These are phyloP conservation scores for Suillus americanus DNA, from an alignment of 768 basidiomycete species.

Conservation along the genomic window DNA sequence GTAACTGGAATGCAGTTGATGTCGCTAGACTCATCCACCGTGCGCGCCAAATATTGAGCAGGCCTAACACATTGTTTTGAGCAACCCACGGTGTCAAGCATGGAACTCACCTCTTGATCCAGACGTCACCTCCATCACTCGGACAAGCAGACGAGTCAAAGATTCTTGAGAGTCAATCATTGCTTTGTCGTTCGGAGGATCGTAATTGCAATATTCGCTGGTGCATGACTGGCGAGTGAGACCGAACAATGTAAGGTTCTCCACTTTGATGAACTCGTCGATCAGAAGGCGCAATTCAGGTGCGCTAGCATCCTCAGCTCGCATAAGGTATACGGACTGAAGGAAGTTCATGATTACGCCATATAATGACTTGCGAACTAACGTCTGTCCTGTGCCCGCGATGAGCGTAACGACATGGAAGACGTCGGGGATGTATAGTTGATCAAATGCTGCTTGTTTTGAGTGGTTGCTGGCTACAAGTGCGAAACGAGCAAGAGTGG, in stretches of 20 bases:
- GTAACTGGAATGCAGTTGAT: slow-evolving; percentile 87
- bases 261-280: slow-evolving; percentile 55
- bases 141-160: slow-evolving; percentile 60
- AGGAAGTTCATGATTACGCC: slow-evolving; percentile 81
- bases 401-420: slow-evolving; percentile 79
- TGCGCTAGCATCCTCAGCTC: slow-evolving; percentile 56
- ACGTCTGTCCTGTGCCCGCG: slow-evolving; percentile 68
- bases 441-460: slow-evolving; percentile 60
- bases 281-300: slow-evolving; percentile 64
- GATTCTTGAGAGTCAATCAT: slow-evolving; percentile 66
- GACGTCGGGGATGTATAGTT: slow-evolving; percentile 82
- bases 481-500: slow-evolving; percentile 74
- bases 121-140: slow-evolving; percentile 62
- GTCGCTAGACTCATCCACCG: slow-evolving; percentile 92
- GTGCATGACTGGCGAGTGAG: slow-evolving; percentile 59
- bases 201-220: slow-evolving; percentile 65
- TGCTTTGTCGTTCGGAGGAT: slow-evolving; percentile 51
- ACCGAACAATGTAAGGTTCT: slow-evolving; percentile 71
- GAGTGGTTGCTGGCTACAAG: slow-evolving; percentile 70
- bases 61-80: slow-evolving; percentile 41
- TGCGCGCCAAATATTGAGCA: slow-evolving; percentile 88
- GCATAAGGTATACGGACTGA: slow-evolving; percentile 67
- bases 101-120: slow-evolving; percentile 62
- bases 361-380: slow-evolving; percentile 79
- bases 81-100: neutral